Conservation (phyloP, 2,329 filamentous ascomycete species). For the Tolypocladium ophioglossoides region DNA sequence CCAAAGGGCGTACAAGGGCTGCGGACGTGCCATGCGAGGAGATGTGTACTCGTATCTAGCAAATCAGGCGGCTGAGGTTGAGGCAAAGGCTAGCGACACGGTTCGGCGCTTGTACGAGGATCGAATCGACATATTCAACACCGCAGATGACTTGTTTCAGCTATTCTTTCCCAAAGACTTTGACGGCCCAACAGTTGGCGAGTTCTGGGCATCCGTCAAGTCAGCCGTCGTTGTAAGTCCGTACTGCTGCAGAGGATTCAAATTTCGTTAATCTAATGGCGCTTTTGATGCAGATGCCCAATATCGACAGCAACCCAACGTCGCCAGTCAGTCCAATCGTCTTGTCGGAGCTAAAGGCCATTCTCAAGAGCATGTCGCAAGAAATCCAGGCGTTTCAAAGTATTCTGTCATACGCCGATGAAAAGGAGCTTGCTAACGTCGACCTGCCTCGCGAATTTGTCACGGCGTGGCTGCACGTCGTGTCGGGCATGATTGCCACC, state of each 20-base stretch:
- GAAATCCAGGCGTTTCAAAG: slow-evolving; percentile 18
- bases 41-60: slow-evolving; percentile 14
- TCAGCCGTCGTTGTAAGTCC: slow-evolving; percentile 16
- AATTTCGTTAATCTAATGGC: not conserved
- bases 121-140: slow-evolving; percentile 28
- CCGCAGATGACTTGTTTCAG: slow-evolving; percentile 25
- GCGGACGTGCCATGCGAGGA: slow-evolving; percentile 9
- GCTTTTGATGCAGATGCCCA: slow-evolving; percentile 3
- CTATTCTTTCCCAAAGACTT: slow-evolving; percentile 30
- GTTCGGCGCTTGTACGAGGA: slow-evolving; percentile 18
- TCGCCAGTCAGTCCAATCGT: not conserved
- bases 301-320: slow-evolving; percentile 5
- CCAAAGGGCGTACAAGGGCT: slow-evolving; percentile 18
- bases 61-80: slow-evolving; percentile 9
- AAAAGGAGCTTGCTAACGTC: slow-evolving; percentile 16
- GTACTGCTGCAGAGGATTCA: not conserved
- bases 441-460: slow-evolving; percentile 24
- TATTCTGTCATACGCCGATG: slow-evolving; percentile 15
- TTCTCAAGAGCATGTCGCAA: slow-evolving; percentile 12
- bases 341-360: slow-evolving; percentile 1
- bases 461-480: slow-evolving; percentile 30
- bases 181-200: slow-evolving; percentile 24
- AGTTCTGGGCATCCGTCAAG: slow-evolving; percentile 33
- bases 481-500: slow-evolving; percentile 24
- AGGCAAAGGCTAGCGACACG: slow-evolving; percentile 12